Conservation (phyloP, 768 basidiomycete species). For the Suillus weaverae region DNA sequence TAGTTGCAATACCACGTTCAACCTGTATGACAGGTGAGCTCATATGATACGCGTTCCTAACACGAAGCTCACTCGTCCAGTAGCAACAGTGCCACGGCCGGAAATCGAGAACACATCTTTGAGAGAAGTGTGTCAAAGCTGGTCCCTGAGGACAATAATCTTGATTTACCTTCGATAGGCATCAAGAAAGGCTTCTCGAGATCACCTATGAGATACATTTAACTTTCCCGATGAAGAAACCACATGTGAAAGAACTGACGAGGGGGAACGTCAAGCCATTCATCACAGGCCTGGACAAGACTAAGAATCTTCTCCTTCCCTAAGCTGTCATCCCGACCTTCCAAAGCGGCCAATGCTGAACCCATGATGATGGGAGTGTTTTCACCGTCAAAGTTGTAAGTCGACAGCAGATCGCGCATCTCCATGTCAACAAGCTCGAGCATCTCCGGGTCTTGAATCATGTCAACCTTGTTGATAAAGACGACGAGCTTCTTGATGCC, state of each 20-base stretch:
- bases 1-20: conserved; percentile 88
- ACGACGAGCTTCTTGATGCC: conserved; percentile 97
- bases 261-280: conserved; percentile 91
- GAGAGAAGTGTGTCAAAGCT: neutral
- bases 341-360: conserved; percentile 92
- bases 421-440: conserved; percentile 99
- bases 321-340: conserved; percentile 77
- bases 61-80: conserved; percentile 69
- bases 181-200: conserved; percentile 98
- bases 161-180: conserved; percentile 73
- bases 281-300: conserved; percentile 84
- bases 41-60: neutral
- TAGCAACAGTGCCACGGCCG: conserved; percentile 96
- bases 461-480: conserved; percentile 99
- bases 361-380: conserved; percentile 98
- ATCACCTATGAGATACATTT: conserved; percentile 59
- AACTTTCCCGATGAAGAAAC: conserved; percentile 7
- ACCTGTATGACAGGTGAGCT: conserved; percentile 46
- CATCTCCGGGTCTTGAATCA: conserved; percentile 97
- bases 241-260: conserved; percentile 50
- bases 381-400: conserved; percentile 96
- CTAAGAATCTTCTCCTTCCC: conserved; percentile 80
- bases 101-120: conserved; percentile 95
- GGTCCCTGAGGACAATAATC: neutral
- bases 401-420: conserved; percentile 92